Conservation (phyloP, 2,329 filamentous ascomycete genomes). For the Thielaviopsis ethacetica region DNA sequence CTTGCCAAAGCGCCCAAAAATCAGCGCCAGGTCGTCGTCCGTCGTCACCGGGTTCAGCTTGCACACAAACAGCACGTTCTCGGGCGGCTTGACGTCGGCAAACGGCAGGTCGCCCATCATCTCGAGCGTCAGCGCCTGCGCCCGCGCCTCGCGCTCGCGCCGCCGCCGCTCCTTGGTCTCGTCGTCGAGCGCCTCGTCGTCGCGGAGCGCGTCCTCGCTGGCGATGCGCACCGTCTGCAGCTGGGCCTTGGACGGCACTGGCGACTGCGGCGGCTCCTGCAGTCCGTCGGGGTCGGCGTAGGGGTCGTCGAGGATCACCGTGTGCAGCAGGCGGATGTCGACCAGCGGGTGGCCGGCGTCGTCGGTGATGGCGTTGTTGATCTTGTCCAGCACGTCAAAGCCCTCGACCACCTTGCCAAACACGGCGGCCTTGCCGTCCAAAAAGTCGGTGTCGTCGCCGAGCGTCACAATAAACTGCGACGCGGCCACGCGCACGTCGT, state of each 20-base stretch:
- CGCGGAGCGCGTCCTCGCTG: slow-evolving; percentile 68
- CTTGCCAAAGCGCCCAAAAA: slow-evolving; percentile 91
- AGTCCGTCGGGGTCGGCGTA: slow-evolving; percentile 69
- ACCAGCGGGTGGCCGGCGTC: slow-evolving; percentile 74
- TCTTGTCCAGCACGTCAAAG: slow-evolving; percentile 83
- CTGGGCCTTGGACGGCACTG: slow-evolving; percentile 67
- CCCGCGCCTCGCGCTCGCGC: slow-evolving; percentile 77
- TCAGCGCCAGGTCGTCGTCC: slow-evolving; percentile 85
- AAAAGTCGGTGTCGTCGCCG: slow-evolving; percentile 72
- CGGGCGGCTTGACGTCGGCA: slow-evolving; percentile 90
- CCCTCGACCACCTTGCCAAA: slow-evolving; percentile 94
- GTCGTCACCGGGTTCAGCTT: slow-evolving; percentile 94
- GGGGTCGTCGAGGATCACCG: slow-evolving; percentile 79
- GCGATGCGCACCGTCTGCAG: slow-evolving; percentile 82
- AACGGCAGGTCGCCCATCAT: slow-evolving; percentile 97
- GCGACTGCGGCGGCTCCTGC: slow-evolving; percentile 58
- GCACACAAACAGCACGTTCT: slow-evolving; percentile 96
- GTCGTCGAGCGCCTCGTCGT: slow-evolving; percentile 54
- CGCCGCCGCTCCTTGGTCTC: slow-evolving; percentile 66
- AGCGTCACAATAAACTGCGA: slow-evolving; percentile 92
- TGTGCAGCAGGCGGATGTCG: slow-evolving; percentile 89
- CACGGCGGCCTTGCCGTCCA: slow-evolving; percentile 86
- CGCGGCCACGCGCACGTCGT: slow-evolving; percentile 65
- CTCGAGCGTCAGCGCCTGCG: slow-evolving; percentile 86
- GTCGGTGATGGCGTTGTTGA: slow-evolving; percentile 80